phyloP scores from a whole-genome alignment of 257 asterid species.

The Salvia miltiorrhiza region DNA sequence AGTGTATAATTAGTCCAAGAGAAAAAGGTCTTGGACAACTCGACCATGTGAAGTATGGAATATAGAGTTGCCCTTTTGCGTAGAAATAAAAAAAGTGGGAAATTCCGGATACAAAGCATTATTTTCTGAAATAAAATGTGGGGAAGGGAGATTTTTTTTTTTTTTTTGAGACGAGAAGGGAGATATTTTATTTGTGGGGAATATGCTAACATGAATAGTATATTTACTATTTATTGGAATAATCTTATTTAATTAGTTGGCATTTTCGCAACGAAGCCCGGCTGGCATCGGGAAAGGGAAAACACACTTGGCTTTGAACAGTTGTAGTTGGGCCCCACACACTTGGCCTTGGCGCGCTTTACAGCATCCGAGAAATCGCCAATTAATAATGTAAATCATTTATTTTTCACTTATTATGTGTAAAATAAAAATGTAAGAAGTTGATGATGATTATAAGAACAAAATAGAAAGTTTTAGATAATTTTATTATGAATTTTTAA shows the following conservation, averaged over 20 bases:
- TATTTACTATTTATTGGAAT: neutral
- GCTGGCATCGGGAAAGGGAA: constrained; percentile 36
- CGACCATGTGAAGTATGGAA: constrained; percentile 19
- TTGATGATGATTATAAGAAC: too few species aligned
- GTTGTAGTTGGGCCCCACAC: constrained; percentile 44
- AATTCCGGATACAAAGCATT: constrained; percentile 7
- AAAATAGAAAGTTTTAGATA: too few species aligned
- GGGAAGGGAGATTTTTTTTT: too few species aligned
- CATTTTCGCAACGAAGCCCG: constrained; percentile 18
- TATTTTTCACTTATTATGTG: too few species aligned
- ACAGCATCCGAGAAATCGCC: too few species aligned
- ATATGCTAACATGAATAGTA: neutral
- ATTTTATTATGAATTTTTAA: too few species aligned
- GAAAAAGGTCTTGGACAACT: neutral
- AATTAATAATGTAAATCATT: too few species aligned
- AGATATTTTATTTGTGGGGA: constrained; percentile 9
- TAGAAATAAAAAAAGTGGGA: neutral
- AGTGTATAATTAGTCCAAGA: neutral
- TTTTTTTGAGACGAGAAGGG: too few species aligned
- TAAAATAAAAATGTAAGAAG: too few species aligned
- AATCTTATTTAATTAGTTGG: constrained; percentile 24
- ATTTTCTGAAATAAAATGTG: neutral
- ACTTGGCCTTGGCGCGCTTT: constrained; percentile 26
- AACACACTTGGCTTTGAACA: constrained; percentile 31
- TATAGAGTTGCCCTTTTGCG: constrained; percentile 7